Evolutionary conservation across 352 stramenopile species (phyloP).

Genomic region (Phytophthora litchii): DNA sequence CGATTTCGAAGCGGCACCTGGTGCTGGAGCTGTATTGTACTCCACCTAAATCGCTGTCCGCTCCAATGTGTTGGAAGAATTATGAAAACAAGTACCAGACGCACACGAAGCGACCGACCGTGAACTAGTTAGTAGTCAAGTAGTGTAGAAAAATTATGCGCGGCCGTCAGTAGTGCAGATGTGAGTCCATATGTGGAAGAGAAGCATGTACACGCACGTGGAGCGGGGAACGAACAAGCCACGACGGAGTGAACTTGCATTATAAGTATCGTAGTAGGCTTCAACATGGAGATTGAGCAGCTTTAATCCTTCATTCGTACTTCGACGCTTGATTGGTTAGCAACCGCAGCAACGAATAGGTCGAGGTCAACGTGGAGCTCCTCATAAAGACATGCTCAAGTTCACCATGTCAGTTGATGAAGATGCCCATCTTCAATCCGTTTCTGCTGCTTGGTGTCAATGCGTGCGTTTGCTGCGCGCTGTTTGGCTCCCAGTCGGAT

Average conservation of each 20-base stretch:
- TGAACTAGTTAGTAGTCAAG: slow-evolving; percentile 34
- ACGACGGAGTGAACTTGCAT: slow-evolving; percentile 29
- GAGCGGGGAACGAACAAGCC: slow-evolving; percentile 1
- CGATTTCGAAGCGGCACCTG: slow-evolving; percentile 14
- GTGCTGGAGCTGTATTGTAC: slow-evolving; percentile 32
- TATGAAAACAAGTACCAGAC: slow-evolving; percentile 21
- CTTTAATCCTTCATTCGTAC: slow-evolving; percentile 1
- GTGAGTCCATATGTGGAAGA: slow-evolving; percentile 32
- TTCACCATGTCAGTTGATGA: no score
- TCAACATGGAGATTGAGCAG: slow-evolving; percentile 39
- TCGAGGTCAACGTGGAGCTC: no score
- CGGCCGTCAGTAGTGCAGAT: slow-evolving; percentile 26
- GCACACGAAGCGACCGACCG: slow-evolving; percentile 18
- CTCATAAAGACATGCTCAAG: no score
- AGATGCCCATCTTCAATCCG: no score
- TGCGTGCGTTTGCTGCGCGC: no score
- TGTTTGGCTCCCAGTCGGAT: no score
- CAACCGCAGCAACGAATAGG: no score
- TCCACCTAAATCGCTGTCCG: slow-evolving; percentile 28
- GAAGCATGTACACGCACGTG: slow-evolving; percentile 27
- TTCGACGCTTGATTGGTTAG: background rate
- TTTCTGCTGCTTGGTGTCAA: background rate
- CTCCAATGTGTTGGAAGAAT: slow-evolving; percentile 19
- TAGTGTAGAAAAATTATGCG: slow-evolving; percentile 40
- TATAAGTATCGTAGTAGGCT: slow-evolving; percentile 30